Conservation (phyloP, 306 rosid species). For the Glycine tomentella region DNA sequence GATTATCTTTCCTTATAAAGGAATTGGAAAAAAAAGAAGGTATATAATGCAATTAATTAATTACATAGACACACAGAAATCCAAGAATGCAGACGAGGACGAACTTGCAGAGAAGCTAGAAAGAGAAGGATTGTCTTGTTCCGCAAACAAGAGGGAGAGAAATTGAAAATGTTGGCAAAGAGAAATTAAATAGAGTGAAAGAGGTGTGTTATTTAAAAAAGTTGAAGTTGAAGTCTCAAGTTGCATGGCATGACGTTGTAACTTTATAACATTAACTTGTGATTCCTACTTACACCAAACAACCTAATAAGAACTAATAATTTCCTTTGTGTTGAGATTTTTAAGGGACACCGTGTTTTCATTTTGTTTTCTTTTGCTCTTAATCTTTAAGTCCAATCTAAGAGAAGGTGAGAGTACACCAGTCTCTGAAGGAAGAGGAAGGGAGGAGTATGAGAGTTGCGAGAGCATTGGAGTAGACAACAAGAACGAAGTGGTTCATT, state of each 20-base stretch:
- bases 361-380: too few relatives aligned
- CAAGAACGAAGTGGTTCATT: conserved; percentile 58
- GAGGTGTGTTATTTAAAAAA: too few relatives aligned
- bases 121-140: conserved; percentile 47
- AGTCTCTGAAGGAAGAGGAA: conserved; percentile 50
- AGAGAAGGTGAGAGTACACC: not conserved
- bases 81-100: conserved; percentile 58
- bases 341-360: too few relatives aligned
- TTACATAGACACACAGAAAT: conserved; percentile 35
- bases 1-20: not conserved
- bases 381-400: too few relatives aligned
- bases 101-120: conserved; percentile 54
- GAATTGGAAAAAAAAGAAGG: not conserved
- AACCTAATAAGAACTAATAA: too few relatives aligned
- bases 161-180: too few relatives aligned
- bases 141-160: conserved; percentile 22
- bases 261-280: too few relatives aligned
- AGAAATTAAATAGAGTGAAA: too few relatives aligned
- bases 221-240: too few relatives aligned
- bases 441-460: conserved; percentile 56
- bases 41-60: not conserved
- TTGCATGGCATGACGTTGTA: too few relatives aligned
- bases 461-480: conserved; percentile 62
- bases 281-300: too few relatives aligned
- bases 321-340: too few relatives aligned